Base-by-base conservation (phyloP, 305 asterid species). In the Rubia balearica region DNA sequence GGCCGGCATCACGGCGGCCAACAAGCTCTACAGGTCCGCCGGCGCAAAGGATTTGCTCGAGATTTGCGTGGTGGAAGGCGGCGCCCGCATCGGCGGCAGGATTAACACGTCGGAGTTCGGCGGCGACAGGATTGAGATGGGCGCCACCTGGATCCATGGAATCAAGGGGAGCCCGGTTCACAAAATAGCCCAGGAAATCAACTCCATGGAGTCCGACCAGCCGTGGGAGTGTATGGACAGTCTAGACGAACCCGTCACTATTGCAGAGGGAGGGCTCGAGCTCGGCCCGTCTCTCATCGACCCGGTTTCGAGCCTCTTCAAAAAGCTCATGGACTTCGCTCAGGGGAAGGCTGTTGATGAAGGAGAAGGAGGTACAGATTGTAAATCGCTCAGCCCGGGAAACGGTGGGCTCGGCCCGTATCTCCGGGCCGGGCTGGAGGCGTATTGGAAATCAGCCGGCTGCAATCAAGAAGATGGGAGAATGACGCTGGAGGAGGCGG, bases 131-230 rank as follows among this genome's bases (percentile, higher is more conserved):
- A 83, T 92, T 74, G 98, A 92, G 85, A 81, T 76, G 68, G 98
- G 98, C 3, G 98, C 97, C 19, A 92, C 98, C 21, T 90, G 97
- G 97, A 92, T 92, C 90, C 98, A 92, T 63, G 98, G 98, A 24
- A 86, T 90, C 67, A 85, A 81, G 3, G 91, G 91, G 6, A 92
- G 97, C 69, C 98, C 97, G 10, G 66, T 92, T 70, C 80, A 88
- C 59, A 73, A 86, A 69, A 92, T 92, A 38, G 97, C 97, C 7
- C 75, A 67, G 22, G 78, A 86, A 8, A 81, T 75, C 2, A 51
- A 69, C 7, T 81, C 88, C 3, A 77, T 92, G 16, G 72, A 67
- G 33, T 88, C 97, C 3, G 68, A 81, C 59, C 80, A 82, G 81
- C 96, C 98, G 0, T 92, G 96, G 97, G 98, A 92, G 83, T 85